Base-by-base conservation (phyloP, 2,329 filamentous ascomycete species). In the Basipetospora chlamydospora region DNA sequence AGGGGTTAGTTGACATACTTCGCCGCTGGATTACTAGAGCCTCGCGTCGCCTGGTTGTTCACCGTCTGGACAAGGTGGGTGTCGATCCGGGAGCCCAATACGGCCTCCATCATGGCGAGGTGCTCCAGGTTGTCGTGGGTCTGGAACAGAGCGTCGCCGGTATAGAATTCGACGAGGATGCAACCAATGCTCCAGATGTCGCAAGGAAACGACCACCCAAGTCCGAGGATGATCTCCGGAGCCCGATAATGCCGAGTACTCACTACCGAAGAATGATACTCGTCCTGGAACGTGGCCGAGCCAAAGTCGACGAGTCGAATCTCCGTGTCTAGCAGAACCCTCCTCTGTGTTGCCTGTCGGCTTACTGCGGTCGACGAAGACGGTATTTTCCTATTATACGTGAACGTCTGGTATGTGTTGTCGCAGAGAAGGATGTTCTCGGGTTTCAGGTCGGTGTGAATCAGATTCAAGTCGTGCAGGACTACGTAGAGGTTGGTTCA, bases 401-500 rank as follows among this genome's bases (percentile, higher is more conserved):
- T 80, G 47, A 80, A 80, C 2, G 74, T 78, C 50, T 80, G 76
- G 44, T 79, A 80, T 3, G 65, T 59, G 46, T 67, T 73, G 43
- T 78, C 66, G 43, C 73, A 76, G 9, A 81, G 63, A 20, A 81
- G 62, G 42, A 81, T 80, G 46, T 80, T 80, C 49, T 80, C 76
- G 0, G 76, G 76, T 50, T 80, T 80, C 33, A 80, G 56, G 51
- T 80, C 76, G 8, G 90, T 98, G 55, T 98, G 90, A 42, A 98
- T 95, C 45, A 98, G 72, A 55, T 96, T 94, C 13, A 98, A 71
- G 57, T 98, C 90, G 54, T 98, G 90, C 17, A 98, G 67, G 57
- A 96, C 85, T 93, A 25, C 1, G 18, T 10, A 3, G n/a, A n/a
- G 34, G n/a, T n/a, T n/a, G n/a, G n/a, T n/a, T n/a, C n/a, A n/a